These are phyloP conservation scores for Magnaporthiopsis rhizophila DNA, from an alignment of 2,329 filamentous ascomycete genomes.

Conservation along the genomic window DNA sequence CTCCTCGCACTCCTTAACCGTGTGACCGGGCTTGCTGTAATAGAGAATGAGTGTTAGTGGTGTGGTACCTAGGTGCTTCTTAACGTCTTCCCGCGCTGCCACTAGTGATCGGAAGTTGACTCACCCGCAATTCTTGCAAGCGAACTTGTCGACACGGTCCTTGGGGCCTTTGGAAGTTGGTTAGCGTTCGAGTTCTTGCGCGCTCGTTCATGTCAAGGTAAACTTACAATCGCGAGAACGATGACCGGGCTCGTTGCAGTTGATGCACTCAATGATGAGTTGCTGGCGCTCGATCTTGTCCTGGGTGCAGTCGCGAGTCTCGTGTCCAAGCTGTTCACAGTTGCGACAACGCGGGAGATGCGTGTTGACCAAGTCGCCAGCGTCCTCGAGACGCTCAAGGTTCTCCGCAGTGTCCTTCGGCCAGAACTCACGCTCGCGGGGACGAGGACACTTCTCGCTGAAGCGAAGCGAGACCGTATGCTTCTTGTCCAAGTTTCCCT, in stretches of 20 bases:
- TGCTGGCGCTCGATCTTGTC: constrained; percentile 41
- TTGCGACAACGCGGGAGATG: constrained; percentile 54
- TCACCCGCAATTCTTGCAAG: constrained; percentile 61
- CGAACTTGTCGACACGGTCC: constrained; percentile 55
- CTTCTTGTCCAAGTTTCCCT: constrained; percentile 58
- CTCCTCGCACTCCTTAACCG: constrained; percentile 43
- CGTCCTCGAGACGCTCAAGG: constrained; percentile 53
- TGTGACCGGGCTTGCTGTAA: constrained; percentile 41
- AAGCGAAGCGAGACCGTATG: constrained; percentile 58
- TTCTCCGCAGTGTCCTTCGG: constrained; percentile 53
- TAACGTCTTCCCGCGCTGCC: not conserved
- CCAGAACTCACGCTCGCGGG: constrained; percentile 52
- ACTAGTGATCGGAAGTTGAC: constrained; percentile 8
- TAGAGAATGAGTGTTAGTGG: not conserved
- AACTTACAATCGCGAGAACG: constrained; percentile 60
- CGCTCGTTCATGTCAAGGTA: not conserved
- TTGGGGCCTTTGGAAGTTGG: constrained; percentile 34
- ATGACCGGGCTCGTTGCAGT: constrained; percentile 57
- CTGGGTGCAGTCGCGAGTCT: constrained; percentile 48
- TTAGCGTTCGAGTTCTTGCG: not conserved
- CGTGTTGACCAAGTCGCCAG: constrained; percentile 54
- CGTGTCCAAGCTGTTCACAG: constrained; percentile 58
- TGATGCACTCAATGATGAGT: constrained; percentile 49
- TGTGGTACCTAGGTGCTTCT: not conserved
- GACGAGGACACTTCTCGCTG: constrained; percentile 46